Evolutionary conservation across 2,329 filamentous ascomycete genomes (phyloP), one percentile per base, ranked within the genome.

Genomic region (Aspergillus sp.): DNA sequence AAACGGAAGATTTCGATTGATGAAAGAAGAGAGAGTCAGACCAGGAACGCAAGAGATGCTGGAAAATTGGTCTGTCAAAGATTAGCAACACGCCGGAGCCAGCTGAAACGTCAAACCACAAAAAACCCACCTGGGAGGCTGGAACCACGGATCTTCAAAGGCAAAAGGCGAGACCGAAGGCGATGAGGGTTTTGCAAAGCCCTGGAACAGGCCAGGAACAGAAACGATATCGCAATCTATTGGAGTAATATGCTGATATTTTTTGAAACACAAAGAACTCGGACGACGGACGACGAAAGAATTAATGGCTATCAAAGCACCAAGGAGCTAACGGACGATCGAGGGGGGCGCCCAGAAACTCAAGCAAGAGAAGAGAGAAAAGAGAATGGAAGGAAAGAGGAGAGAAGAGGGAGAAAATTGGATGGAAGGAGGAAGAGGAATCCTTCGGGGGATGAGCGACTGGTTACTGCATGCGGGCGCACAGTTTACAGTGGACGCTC

Each of bases 131-230:
- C 52, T 27, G 15, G 23, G 23, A 37, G 27, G 55, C 59, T 57
- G 60, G 31, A 41, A 61, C 61, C 61, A 62, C 59, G 57, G 59
- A 45, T 59, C 57, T 31, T n/a, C 23, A 5, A 46, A 37, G 27
- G 39, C 39, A 40, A 23, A 49, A 44, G 14, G n/a, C 43, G 27
- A 21, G 19, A 23, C 12, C 25, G 37, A 27, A 12, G 40, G 17
- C 9, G 21, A 35, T 35, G 21, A 37, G 44, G n/a, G 40, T 23
- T 48, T 43, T 52, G 27, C n/a, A 48, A 39, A 8, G 27, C 9
- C 48, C 25, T 47, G 40, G 48, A 43, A 27, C 51, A 58, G 44
- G 31, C 6, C 43, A 53, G 37, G 21, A 54, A 54, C 37, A 54
- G 14, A 11, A 31, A 21, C 35, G 12, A 15, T 25, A 15, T 25